Evolutionary conservation across 345 rosid genomes (phyloP), one percentile per base, ranked within the genome.

Genomic region (Euphorbia lathyris): DNA sequence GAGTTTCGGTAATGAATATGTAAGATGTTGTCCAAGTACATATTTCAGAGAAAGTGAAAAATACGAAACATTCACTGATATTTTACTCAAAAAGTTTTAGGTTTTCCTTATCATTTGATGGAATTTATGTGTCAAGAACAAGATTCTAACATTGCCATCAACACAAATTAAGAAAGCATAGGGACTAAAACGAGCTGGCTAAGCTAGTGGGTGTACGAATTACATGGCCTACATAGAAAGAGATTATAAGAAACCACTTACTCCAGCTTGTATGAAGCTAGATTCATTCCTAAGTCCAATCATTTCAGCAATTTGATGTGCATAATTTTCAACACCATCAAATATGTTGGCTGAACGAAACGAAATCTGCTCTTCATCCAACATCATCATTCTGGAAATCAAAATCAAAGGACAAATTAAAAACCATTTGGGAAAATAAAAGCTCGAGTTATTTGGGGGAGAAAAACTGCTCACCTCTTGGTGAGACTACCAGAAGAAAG

Each of bases 261-360:
- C 99, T 75, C 99, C 98, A 70, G 98, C 98, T 77, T 87, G 86
- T 56, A 88, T 76, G 65, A 96, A 86, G 76, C 86, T 87, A 67
- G 92, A 89, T 76, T 87, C 96, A 29, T 86, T 92, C 78, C 88
- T 86, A 67, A 96, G 81, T 20, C 99, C 99, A 66, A 92, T 89
- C 93, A 96, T 96, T 82, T 92, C 86, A 9, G 99, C 98, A 57
- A 96, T 92, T 81, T 96, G 99, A 80, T 92, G 98, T 0, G 99
- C 90, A 82, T 96, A 96, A 69, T 96, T 98, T 86, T 96, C 99
- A 62, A 96, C 85, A 34, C 96, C 92, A 80, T 96, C 97, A 83
- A 79, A 92, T 87, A 86, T 92, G 27, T 96, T 86, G 45, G 92
- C 91, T 29, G 99, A 92, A 32, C 96, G 89, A 65, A 96, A 96